A percentile compares a stretch with the other conserved stretches of the same genome.
Conservation (phyloP, 1,284 basidiomycete genomes). For the Prillingera fragicola region DNA sequence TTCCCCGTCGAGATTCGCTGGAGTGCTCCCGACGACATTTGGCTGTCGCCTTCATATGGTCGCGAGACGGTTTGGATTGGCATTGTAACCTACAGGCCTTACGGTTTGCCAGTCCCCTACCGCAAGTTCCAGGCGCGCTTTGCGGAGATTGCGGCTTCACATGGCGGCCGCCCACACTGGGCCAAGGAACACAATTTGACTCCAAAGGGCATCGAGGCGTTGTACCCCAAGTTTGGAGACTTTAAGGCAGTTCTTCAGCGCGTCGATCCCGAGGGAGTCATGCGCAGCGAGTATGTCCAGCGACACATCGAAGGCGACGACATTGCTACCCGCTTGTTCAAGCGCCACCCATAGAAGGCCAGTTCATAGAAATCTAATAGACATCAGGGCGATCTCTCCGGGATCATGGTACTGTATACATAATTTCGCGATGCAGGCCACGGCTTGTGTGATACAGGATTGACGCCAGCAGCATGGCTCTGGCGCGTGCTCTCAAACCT, state of each 20-base stretch:
- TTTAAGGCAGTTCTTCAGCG: slow-evolving; percentile 65
- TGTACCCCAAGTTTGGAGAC: slow-evolving; percentile 80
- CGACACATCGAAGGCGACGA: slow-evolving; percentile 52
- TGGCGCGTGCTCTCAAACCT: not conserved
- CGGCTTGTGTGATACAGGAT: too few species aligned
- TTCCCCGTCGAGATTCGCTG: slow-evolving; percentile 93
- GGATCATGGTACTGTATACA: too few species aligned
- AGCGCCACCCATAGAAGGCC: slow-evolving; percentile 24
- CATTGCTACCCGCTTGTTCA: slow-evolving; percentile 38
- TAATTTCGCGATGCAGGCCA: too few species aligned
- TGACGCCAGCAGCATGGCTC: not conserved
- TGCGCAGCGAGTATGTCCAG: slow-evolving; percentile 56
- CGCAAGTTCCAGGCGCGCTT: slow-evolving; percentile 72
- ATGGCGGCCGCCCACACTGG: slow-evolving; percentile 91
- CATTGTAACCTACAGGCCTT: slow-evolving; percentile 92
- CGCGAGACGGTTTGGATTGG: slow-evolving; percentile 87
- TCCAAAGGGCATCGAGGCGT: slow-evolving; percentile 59
- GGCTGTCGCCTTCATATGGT: slow-evolving; percentile 81
- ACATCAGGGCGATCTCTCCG: too few species aligned
- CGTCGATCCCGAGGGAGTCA: slow-evolving; percentile 74
- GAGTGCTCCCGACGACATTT: slow-evolving; percentile 82
- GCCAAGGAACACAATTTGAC: slow-evolving; percentile 82
- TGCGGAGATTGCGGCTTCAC: slow-evolving; percentile 64
- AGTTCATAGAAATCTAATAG: too few species aligned
- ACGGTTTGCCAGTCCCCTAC: slow-evolving; percentile 82